A percentile compares a stretch with the other conserved stretches of the same genome.
These are phyloP conservation scores for Aspergillus candidus DNA, from an alignment of 2,329 filamentous ascomycete species.

Conservation along the genomic window DNA sequence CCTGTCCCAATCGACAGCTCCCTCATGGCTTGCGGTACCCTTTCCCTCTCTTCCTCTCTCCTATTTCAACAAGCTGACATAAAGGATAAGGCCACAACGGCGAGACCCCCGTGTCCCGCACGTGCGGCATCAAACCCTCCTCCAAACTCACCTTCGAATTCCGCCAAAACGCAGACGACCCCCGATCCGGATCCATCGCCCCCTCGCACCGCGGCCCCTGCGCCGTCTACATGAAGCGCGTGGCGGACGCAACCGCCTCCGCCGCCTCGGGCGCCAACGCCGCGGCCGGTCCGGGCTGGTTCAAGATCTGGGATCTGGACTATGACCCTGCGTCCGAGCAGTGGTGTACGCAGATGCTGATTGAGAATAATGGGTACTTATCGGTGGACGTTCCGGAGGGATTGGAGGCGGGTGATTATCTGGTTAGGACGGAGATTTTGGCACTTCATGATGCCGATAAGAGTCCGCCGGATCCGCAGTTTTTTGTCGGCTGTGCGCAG, in stretches of 20 bases:
- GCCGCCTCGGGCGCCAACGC: slow-evolving; percentile 45
- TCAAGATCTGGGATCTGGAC: slow-evolving; percentile 69
- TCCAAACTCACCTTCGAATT: slow-evolving; percentile 61
- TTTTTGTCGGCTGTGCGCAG: slow-evolving; percentile 67
- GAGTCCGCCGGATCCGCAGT: slow-evolving; percentile 57
- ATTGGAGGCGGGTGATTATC: slow-evolving; percentile 61
- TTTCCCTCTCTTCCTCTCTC: no score
- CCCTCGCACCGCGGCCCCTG: slow-evolving; percentile 61
- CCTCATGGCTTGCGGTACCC: slow-evolving; percentile 66
- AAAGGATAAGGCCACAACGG: no score
- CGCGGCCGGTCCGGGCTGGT: slow-evolving; percentile 63
- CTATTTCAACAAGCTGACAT: no score
- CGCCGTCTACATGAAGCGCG: slow-evolving; percentile 67
- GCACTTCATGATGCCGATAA: slow-evolving; percentile 59
- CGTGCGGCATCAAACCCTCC: slow-evolving; percentile 45
- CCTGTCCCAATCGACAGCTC: slow-evolving; percentile 56
- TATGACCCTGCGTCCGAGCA: slow-evolving; percentile 51
- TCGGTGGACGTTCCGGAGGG: slow-evolving; percentile 56
- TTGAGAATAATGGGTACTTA: slow-evolving; percentile 57
- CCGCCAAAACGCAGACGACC: slow-evolving; percentile 54
- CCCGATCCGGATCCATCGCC: slow-evolving; percentile 53
- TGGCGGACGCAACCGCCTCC: slow-evolving; percentile 48
- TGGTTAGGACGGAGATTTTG: slow-evolving; percentile 65
- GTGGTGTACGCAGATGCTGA: slow-evolving; percentile 68
- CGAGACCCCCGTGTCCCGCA: slow-evolving; percentile 43